Evolutionary conservation across 345 rosid species (phyloP), one percentile per base, ranked within the genome.

Genomic region (Ricinus communis): DNA sequence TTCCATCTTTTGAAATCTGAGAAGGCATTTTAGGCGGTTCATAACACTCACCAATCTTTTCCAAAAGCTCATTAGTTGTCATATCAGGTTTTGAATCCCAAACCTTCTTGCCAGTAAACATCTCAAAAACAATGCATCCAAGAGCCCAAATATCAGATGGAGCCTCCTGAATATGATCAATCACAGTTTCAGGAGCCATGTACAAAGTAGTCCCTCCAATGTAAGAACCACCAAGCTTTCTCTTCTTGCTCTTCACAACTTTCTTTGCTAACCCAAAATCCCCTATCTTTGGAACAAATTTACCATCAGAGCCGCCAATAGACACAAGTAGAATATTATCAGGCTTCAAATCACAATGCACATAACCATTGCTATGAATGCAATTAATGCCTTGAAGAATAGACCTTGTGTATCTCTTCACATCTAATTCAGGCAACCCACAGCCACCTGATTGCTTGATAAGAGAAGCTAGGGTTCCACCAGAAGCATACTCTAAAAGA

Each of bases 151-250:
- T 43, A 43, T 43, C 47, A 43, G 47, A 43, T 12, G 47, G 47
- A 38, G 46, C 10, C 58, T 6, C 22, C 5, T 33, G 57, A 11
- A 55, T 27, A 24, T 11, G 18, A 21, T 19, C 41, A 53, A n/a
- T n/a, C 55, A 88, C 90, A 0, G 97, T 77, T 62, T 93, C 98
- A 11, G 96, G 98, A 46, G 97, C 87, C 86, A 90, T 77, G 60
- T 88, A 91, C 68, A 88, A 67, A 50, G 90, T 89, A 36, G 98
- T 93, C 1, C 98, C 98, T 68, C 86, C 0, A 76, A 57, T 55
- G 1, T 21, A 62, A 61, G 21, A 79, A 82, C 79, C 10, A 5
- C 15, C 70, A 43, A 76, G 55, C 16, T 58, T 19, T 51, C 72
- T 68, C 73, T 56, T n/a, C n/a, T n/a, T n/a, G n/a, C n/a, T 64